Conservation (phyloP, 495 filamentous ascomycete genomes). For the Tuber aestivum region DNA sequence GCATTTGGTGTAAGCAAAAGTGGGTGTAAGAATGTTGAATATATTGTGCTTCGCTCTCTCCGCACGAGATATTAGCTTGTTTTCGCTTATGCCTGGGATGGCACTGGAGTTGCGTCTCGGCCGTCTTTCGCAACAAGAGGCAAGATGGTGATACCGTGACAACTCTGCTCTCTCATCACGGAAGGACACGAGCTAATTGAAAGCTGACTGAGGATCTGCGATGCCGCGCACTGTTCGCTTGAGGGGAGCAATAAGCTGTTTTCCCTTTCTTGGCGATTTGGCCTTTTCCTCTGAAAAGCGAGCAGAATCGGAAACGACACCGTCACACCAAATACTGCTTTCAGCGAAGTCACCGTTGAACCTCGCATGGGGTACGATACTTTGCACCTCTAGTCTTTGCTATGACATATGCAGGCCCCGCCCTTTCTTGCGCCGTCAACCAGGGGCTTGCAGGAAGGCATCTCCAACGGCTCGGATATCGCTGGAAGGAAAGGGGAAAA, state of each 20-base stretch:
- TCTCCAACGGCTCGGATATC: slow-evolving; percentile 14
- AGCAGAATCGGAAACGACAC: slow-evolving; percentile 31
- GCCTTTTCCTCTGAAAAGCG: neutral
- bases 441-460: slow-evolving; percentile 26
- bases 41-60: neutral
- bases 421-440: slow-evolving; percentile 18
- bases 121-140: slow-evolving; percentile 10
- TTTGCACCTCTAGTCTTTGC: slow-evolving; percentile 7
- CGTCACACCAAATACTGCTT: neutral
- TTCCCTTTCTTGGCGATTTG: slow-evolving; percentile 22
- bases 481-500: slow-evolving; percentile 5
- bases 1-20: neutral
- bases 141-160: slow-evolving; percentile 19
- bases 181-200: slow-evolving; percentile 20
- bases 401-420: slow-evolving; percentile 35
- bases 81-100: neutral
- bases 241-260: slow-evolving; percentile 15
- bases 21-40: neutral
- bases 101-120: neutral
- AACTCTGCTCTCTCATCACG: slow-evolving; percentile 1
- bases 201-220: slow-evolving; percentile 23
- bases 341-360: neutral
- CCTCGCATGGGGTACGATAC: neutral
- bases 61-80: neutral
- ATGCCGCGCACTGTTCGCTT: slow-evolving; percentile 28